A percentile compares a stretch with the other conserved stretches of the same genome.
These are phyloP conservation scores for Hygrocybe punicea DNA, from an alignment of 768 basidiomycete species.

Conservation along the genomic window DNA sequence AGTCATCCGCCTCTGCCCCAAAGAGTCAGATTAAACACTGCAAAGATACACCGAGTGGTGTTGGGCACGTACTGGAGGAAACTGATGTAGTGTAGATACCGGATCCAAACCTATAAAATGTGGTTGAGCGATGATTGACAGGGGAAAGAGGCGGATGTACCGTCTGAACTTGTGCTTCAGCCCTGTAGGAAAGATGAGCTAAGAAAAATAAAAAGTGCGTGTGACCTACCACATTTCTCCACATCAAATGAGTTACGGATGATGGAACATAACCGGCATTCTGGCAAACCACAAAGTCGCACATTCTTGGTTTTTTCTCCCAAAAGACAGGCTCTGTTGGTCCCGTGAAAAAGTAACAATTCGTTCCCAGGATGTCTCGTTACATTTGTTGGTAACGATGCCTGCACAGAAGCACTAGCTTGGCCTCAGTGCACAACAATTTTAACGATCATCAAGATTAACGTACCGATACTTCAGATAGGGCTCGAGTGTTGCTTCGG, in stretches of 20 bases:
- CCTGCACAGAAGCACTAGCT: conserved; percentile 30
- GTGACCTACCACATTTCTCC: conserved; percentile 49
- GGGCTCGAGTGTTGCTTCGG: conserved; percentile 41
- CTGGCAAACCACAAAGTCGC: conserved; percentile 46
- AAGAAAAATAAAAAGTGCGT: not conserved
- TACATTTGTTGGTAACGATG: conserved; percentile 20
- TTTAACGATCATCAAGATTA: too few relatives aligned
- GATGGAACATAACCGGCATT: conserved; percentile 56
- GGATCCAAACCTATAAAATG: conserved; percentile 52
- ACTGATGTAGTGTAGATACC: conserved; percentile 67
- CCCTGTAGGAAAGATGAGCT: conserved; percentile 32
- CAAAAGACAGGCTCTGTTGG: conserved; percentile 52
- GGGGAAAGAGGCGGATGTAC: conserved; percentile 18
- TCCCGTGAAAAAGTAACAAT: conserved; percentile 66
- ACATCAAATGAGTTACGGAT: conserved; percentile 60
- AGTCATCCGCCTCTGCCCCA: conserved; percentile 62
- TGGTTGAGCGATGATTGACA: not conserved
- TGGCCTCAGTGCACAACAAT: not conserved
- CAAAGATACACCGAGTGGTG: not conserved
- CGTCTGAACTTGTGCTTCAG: conserved; percentile 55
- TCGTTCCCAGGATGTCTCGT: conserved; percentile 44
- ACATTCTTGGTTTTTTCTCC: conserved; percentile 50
- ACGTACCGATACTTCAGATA: conserved; percentile 39
- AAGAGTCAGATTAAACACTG: not conserved
- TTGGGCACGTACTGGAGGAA: conserved; percentile 61